Conservation (phyloP, 2,329 filamentous ascomycete genomes). For the Fusarium buxicola region DNA sequence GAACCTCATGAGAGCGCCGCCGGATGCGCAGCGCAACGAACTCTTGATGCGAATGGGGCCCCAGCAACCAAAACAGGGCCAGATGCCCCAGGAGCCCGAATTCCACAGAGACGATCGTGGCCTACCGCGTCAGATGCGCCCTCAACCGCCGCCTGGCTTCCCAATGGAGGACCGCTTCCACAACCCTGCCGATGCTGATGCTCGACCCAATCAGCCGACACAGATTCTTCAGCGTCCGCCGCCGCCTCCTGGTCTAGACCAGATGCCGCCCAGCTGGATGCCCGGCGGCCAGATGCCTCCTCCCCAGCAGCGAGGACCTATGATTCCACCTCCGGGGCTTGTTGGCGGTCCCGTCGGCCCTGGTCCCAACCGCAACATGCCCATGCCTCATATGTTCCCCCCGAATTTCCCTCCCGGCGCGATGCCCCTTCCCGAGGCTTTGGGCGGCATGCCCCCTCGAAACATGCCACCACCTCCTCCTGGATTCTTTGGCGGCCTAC, state of each 20-base stretch:
- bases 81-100: slow-evolving; percentile 58
- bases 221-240: slow-evolving; percentile 75
- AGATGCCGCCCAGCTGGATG: slow-evolving; percentile 69
- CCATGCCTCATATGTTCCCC: slow-evolving; percentile 69
- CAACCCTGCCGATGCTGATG: slow-evolving; percentile 58
- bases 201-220: slow-evolving; percentile 65
- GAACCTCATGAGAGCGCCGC: slow-evolving; percentile 75
- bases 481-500: slow-evolving; percentile 65
- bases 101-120: slow-evolving; percentile 53
- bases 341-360: slow-evolving; percentile 42
- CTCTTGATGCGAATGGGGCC: slow-evolving; percentile 62
- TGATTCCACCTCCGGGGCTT: slow-evolving; percentile 72
- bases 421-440: slow-evolving; percentile 61
- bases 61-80: slow-evolving; percentile 55
- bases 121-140: slow-evolving; percentile 56
- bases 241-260: slow-evolving; percentile 69
- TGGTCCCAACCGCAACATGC: slow-evolving; percentile 54
- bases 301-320: slow-evolving; percentile 58
- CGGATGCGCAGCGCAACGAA: slow-evolving; percentile 65
- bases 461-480: slow-evolving; percentile 68
- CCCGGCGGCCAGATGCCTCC: slow-evolving; percentile 59
- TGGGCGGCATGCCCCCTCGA: slow-evolving; percentile 64
- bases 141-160: slow-evolving; percentile 62
- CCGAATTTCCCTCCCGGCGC: slow-evolving; percentile 68
- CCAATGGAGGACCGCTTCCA: slow-evolving; percentile 65